Evolutionary conservation across 176 grass and related monocot species (phyloP).

Genomic region (Miscanthus lutarioriparius): DNA sequence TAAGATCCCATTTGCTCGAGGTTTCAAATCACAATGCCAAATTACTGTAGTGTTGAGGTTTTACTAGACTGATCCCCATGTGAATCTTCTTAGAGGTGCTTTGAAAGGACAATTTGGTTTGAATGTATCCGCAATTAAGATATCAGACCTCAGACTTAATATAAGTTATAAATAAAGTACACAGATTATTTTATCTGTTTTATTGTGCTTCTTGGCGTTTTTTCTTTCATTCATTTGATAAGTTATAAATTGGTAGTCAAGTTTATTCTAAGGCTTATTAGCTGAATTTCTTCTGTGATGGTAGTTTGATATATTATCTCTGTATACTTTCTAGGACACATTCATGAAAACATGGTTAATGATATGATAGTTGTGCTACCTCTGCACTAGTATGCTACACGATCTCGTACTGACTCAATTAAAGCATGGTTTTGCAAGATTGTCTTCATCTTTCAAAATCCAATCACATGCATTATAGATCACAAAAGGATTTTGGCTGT

Average conservation of each 20-base stretch:
- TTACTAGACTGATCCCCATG: not conserved
- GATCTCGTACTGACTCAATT: conserved; percentile 1
- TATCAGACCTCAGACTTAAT: not conserved
- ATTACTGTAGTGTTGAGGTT: not conserved
- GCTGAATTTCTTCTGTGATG: not conserved
- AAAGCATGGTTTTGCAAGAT: not conserved
- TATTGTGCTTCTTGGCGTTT: not conserved
- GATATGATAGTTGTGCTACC: not conserved
- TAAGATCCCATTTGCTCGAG: not conserved
- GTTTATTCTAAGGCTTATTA: not conserved
- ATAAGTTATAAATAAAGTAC: not conserved
- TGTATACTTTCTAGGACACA: not conserved
- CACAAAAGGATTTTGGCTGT: not conserved
- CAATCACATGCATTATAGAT: not conserved
- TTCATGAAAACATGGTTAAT: not conserved
- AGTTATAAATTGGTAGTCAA: not conserved
- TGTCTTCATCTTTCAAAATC: conserved; percentile 25
- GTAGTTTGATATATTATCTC: not conserved
- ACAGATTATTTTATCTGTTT: not conserved
- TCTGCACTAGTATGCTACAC: not conserved
- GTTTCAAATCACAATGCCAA: not conserved
- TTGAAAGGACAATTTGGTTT: not conserved
- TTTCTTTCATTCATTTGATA: not conserved
- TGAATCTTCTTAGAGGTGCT: not conserved
- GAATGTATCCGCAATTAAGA: not conserved